Percentiles rank a stretch among this genome's conserved stretches.
Evolutionary conservation across 768 basidiomycete genomes (phyloP).

Genomic region (Amanita inopinata): DNA sequence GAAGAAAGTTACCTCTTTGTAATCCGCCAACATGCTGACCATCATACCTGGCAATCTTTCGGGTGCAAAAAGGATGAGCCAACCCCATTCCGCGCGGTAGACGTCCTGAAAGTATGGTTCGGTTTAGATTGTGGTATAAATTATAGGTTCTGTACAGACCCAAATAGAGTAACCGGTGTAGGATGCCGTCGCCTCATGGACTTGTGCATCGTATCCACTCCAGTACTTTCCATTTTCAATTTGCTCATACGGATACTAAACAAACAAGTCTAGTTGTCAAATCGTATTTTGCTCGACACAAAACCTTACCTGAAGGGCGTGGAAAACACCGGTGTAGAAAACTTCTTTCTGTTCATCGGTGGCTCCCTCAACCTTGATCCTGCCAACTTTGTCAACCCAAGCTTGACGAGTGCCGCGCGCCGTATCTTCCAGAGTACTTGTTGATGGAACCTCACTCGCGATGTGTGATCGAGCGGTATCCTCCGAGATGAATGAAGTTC

Average conservation of each 20-base stretch:
- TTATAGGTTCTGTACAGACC: conserved; percentile 27
- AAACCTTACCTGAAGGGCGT: conserved; percentile 42
- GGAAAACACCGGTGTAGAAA: conserved; percentile 57
- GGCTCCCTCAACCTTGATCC: conserved; percentile 40
- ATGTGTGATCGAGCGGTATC: conserved; percentile 52
- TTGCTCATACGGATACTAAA: conserved; percentile 69
- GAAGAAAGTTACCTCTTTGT: conserved; percentile 36
- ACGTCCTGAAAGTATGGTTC: conserved; percentile 44
- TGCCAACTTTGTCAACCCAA: conserved; percentile 51
- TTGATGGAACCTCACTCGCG: conserved; percentile 23
- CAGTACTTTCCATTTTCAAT: conserved; percentile 60
- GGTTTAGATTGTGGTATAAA: not conserved
- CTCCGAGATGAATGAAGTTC: conserved; percentile 66
- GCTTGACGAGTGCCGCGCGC: conserved; percentile 33
- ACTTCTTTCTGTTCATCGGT: conserved; percentile 34
- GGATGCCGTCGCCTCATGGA: conserved; percentile 50
- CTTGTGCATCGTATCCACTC: conserved; percentile 61
- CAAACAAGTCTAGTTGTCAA: not conserved
- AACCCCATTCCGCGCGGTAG: conserved; percentile 71
- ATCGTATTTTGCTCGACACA: not conserved
- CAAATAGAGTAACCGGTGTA: conserved; percentile 79
- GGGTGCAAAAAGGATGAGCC: conserved; percentile 68
- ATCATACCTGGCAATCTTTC: conserved; percentile 73
- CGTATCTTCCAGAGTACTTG: conserved; percentile 38
- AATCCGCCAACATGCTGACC: conserved; percentile 74